Evolutionary conservation across 768 basidiomycete species (phyloP), one percentile per base, ranked within the genome.

Genomic region (Phlebiopsis flavidoalba): DNA sequence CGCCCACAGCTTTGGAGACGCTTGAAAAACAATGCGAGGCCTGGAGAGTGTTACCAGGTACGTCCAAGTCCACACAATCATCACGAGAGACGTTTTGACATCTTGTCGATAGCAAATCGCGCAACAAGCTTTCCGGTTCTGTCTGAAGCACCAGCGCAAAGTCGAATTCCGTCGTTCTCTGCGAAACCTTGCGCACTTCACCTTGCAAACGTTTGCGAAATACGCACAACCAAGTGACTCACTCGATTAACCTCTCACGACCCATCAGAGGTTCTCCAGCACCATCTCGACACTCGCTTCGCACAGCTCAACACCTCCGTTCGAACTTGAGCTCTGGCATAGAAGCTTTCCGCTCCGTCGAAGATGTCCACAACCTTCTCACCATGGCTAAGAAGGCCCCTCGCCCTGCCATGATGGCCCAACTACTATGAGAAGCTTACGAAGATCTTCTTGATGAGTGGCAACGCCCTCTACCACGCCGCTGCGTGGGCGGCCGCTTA

Each of bases 341-440:
- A 70, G 96, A 98, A 70, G 96, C 94, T 10, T 99, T 98, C 83
- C 90, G 96, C 62, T 94, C 93, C 46, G 94, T 98, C 62, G 96
- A 99, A 74, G 96, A 99, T 73, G 91, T 98, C 43, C 96, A 98
- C 77, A 94, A 95, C 68, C 83, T 98, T 37, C 85, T 99, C 65
- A 91, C 88, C 11, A 87, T 93, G 84, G 89, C 91, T 31, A 96
- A 96, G 73, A 96, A 95, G 75, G 86, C 92, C 0, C 93, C 94
- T 1, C 87, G 93, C 36, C 93, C 93, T 0, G 82, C 88, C 12
- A 96, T 98, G 94, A 98, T 98, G 95, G 93, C 94, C n/a, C 61
- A 94, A 92, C 73, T 98, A 98, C 76, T 98, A 98, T 76, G 95
- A 98, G 74, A 98, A 98, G 76, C 85, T 98, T 64, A 92, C 95